These are phyloP conservation scores for Aphanomyces euteiches DNA, from an alignment of 352 stramenopile species.

Conservation along the genomic window DNA sequence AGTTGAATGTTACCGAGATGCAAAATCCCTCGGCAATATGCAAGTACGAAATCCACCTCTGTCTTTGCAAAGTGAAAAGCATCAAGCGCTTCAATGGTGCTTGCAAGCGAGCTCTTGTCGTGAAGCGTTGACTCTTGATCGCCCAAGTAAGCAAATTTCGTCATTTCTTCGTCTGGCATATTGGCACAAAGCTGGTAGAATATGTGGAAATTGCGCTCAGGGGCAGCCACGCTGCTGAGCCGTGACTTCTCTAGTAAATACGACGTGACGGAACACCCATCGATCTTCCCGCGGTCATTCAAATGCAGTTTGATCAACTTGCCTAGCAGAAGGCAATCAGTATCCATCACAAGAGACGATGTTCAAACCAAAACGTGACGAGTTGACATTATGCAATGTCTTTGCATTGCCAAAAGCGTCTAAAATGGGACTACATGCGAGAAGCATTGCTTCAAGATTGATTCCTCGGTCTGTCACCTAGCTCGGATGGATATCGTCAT, in stretches of 20 bases:
- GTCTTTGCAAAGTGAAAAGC: constrained; percentile 18
- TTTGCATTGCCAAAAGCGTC: constrained; percentile 79
- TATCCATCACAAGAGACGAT: constrained; percentile 17
- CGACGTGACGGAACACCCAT: constrained; percentile 72
- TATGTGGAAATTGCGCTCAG: constrained; percentile 81
- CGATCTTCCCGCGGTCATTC: constrained; percentile 52
- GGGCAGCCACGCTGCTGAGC: constrained; percentile 64
- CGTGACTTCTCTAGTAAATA: constrained; percentile 94
- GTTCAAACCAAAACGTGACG: constrained; percentile 45
- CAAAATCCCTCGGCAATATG: constrained; percentile 60
- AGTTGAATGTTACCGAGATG: constrained; percentile 78
- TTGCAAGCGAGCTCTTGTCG: background rate
- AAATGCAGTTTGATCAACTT: constrained; percentile 54
- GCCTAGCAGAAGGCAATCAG: constrained; percentile 37
- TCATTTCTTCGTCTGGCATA: background rate
- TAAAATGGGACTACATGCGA: constrained; percentile 56
- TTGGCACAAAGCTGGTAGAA: constrained; percentile 56
- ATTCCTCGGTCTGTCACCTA: constrained; percentile 50
- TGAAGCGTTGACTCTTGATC: background rate
- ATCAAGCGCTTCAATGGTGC: background rate
- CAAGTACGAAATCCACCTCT: constrained; percentile 32
- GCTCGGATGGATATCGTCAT: constrained; percentile 48
- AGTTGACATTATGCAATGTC: constrained; percentile 53
- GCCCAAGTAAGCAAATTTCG: constrained; percentile 4
- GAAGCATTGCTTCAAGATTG: constrained; percentile 40